phyloP scores from a whole-genome alignment of 2,329 filamentous ascomycete species.

The Colletotrichum navitas region DNA sequence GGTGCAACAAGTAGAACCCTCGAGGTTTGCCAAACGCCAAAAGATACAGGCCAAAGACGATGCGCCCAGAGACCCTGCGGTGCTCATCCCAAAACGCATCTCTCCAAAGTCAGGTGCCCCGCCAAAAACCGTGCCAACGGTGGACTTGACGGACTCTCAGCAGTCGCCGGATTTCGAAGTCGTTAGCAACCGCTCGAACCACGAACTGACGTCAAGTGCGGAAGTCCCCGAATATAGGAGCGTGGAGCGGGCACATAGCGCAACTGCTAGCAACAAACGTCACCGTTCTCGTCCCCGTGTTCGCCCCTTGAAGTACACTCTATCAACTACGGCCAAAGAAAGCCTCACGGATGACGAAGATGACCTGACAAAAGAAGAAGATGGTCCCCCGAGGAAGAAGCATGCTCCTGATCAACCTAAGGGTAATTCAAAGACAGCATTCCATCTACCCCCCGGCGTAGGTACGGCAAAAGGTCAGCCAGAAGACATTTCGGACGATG shows the following conservation, averaged over 20 bases:
- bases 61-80: background rate
- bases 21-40: slow-evolving; percentile 31
- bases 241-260: slow-evolving; percentile 18
- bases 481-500: slow-evolving; percentile 15
- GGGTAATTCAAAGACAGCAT: background rate
- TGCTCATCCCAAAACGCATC: background rate
- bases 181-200: slow-evolving; percentile 26
- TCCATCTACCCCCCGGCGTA: background rate
- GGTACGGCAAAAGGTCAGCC: background rate
- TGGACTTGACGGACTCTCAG: slow-evolving; percentile 31
- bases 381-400: slow-evolving; percentile 4
- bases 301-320: background rate
- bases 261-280: background rate
- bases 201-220: background rate
- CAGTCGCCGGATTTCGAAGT: slow-evolving; percentile 24
- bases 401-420: background rate
- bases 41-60: slow-evolving; percentile 14
- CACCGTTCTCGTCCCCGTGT: background rate
- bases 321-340: background rate
- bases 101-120: background rate
- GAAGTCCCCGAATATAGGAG: background rate
- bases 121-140: background rate
- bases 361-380: slow-evolving; percentile 4
- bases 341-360: slow-evolving; percentile 3
- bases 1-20: slow-evolving; percentile 7